These are phyloP conservation scores for Syzygium oleosum DNA, from an alignment of 345 rosid species.

Conservation along the genomic window DNA sequence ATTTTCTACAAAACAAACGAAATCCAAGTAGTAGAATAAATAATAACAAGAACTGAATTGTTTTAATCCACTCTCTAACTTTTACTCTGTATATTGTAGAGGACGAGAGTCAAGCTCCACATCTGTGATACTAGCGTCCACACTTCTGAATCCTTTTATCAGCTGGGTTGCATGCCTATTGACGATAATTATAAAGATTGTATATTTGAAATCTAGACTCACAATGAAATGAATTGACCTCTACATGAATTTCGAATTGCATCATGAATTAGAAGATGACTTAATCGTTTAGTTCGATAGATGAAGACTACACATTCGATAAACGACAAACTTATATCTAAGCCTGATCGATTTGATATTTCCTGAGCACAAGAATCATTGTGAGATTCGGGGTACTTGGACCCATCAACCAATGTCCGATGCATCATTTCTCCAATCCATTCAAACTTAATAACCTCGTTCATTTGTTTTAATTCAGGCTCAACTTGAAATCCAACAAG, in stretches of 20 bases:
- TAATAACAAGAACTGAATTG: no score
- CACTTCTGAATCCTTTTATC: no score
- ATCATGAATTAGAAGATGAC: neutral
- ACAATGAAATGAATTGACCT: neutral
- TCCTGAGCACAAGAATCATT: neutral
- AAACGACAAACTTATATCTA: no score
- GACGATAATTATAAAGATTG: neutral
- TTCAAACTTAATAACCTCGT: neutral
- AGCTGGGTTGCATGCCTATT: no score
- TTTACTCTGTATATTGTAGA: no score
- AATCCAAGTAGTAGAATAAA: no score
- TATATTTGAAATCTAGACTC: neutral
- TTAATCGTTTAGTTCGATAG: neutral
- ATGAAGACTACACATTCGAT: neutral
- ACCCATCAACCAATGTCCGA: neutral
- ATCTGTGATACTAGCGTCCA: no score
- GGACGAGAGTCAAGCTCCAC: no score
- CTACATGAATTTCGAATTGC: neutral
- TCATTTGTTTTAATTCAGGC: neutral
- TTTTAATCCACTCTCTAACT: no score
- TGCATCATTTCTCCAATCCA: neutral
- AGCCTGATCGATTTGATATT: neutral
- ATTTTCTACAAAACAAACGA: no score
- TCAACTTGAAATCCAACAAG: neutral
- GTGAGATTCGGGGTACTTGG: neutral